A percentile compares a stretch with the other conserved stretches of the same genome.
These are phyloP conservation scores for Eustoma russellianum DNA, from an alignment of 257 asterid species.

Conservation along the genomic window DNA sequence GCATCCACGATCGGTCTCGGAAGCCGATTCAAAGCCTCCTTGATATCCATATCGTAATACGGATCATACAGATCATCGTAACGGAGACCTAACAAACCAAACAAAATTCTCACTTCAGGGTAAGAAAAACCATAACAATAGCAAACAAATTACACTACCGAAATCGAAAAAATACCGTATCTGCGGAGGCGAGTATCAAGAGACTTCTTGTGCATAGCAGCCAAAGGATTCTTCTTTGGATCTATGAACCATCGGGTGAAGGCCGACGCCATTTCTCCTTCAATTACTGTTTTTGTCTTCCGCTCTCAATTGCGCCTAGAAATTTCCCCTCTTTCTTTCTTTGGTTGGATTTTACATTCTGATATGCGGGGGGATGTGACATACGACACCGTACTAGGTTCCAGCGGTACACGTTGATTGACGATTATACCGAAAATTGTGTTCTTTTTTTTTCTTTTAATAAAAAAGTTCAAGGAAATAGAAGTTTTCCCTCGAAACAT, in stretches of 20 bases:
- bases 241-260: constrained; percentile 60
- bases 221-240: constrained; percentile 71
- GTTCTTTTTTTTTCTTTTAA: no score
- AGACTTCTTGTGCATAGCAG: constrained; percentile 59
- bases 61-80: constrained; percentile 86
- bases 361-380: no score
- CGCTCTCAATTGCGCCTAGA: no score
- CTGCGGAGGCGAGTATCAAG: constrained; percentile 50
- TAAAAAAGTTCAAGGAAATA: no score
- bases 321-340: no score
- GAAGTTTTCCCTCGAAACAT: no score
- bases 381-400: no score
- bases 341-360: no score
- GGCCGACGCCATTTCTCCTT: constrained; percentile 37
- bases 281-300: no score
- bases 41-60: constrained; percentile 64
- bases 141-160: not conserved
- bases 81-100: constrained; percentile 48
- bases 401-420: no score
- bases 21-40: constrained; percentile 87
- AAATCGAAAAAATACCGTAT: constrained; percentile 35
- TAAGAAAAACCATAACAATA: not conserved
- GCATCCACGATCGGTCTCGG: constrained; percentile 81
- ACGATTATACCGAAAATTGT: no score
- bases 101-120: no score